Evolutionary conservation across 768 basidiomycete genomes (phyloP), one percentile per base, ranked within the genome.

Genomic region (Grammothele lineata): DNA sequence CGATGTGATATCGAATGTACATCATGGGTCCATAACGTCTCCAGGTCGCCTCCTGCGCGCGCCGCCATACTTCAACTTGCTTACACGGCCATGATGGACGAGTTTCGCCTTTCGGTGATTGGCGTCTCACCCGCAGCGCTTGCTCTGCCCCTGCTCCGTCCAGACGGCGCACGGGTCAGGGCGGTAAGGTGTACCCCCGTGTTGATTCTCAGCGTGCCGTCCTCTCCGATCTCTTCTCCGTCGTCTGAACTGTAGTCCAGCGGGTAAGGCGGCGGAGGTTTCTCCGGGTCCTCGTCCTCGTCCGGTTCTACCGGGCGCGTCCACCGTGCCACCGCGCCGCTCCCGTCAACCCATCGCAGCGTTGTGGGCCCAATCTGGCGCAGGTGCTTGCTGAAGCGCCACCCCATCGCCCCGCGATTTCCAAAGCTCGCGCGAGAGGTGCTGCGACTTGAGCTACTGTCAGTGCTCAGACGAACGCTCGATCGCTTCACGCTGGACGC

Each of bases 291-390:
- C 6, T 70, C 71, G n/a, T 76, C 76, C 19, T 27, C 27, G 10
- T 72, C 75, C 44, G 58, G 56, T 47, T 70, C 58, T 58, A 71
- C 57, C 8, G 74, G 68, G 49, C 71, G 67, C 11, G 70, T 70
- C 83, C 83, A 85, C n/a, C 80, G 78, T 32, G 76, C 67, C 51
- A 80, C 76, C 26, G 80, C 75, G 33, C 72, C 66, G 40, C 73
- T 67, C 8, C 87, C 83, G 60, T 90, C 88, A 39, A 91, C 76
- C 75, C 81, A 85, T 50, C 78, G 78, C 53, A 91, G 60, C 17
- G 78, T 75, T 39, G 75, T 75, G 12, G 81, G 62, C 18, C 76
- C 76, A 23, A 84, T 72, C 38, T 84, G 74, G 27, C 88, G 75
- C 43, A 90, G 63, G 55, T 76, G 77, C 57, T 70, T 72, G 57